A percentile compares a stretch with the other conserved stretches of the same genome.
These are phyloP conservation scores for Hyaloperonospora brassicae DNA, from an alignment of 352 stramenopile species.

Conservation along the genomic window DNA sequence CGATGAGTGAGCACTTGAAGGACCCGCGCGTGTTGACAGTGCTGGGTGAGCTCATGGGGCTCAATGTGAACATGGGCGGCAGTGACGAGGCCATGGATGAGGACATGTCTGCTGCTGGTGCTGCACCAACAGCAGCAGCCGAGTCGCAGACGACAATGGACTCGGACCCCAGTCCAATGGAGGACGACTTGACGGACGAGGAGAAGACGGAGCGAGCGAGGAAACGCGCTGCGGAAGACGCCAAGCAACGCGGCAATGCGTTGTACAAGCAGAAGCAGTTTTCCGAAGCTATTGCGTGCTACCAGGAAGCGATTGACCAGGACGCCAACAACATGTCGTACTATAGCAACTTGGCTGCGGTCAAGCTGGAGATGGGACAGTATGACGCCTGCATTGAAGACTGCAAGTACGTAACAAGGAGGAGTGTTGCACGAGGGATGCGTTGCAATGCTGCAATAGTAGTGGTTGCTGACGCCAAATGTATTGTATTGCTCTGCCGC, in stretches of 20 bases:
- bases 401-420: slow-evolving; percentile 64
- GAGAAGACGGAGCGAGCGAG: slow-evolving; percentile 49
- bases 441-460: not conserved
- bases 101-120: slow-evolving; percentile 31
- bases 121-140: slow-evolving; percentile 15
- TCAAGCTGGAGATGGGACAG: slow-evolving; percentile 95
- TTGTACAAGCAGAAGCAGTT: slow-evolving; percentile 98
- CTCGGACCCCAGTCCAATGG: slow-evolving; percentile 59
- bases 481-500: not conserved
- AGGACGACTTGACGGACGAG: slow-evolving; percentile 84
- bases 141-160: slow-evolving; percentile 25
- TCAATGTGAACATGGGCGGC: slow-evolving; percentile 60
- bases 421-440: slow-evolving; percentile 1
- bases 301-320: slow-evolving; percentile 93
- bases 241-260: slow-evolving; percentile 94
- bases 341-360: slow-evolving; percentile 95
- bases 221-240: slow-evolving; percentile 75
- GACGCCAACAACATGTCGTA: slow-evolving; percentile 96
- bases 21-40: slow-evolving; percentile 85
- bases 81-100: slow-evolving; percentile 30
- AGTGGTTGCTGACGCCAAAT: not conserved
- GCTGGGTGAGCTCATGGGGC: slow-evolving; percentile 75
- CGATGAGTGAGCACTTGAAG: slow-evolving; percentile 70
- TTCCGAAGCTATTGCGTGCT: slow-evolving; percentile 88
- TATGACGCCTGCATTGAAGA: slow-evolving; percentile 90